These are phyloP conservation scores for Graphilbum fragrans DNA, from an alignment of 2,329 filamentous ascomycete genomes.

Conservation along the genomic window DNA sequence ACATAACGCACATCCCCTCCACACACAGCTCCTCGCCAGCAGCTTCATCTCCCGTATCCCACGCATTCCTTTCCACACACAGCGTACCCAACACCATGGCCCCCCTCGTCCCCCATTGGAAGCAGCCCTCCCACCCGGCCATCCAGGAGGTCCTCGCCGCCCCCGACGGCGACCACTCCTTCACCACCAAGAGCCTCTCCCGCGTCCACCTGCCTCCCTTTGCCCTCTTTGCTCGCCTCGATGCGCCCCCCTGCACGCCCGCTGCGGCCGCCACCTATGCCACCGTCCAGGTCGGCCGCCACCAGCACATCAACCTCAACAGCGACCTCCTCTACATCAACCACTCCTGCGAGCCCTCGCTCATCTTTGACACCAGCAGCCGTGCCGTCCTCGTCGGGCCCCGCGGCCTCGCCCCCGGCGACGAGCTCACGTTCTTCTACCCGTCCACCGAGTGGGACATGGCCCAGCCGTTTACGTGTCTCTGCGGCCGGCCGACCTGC, in stretches of 20 bases:
- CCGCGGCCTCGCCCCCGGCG: slow-evolving; percentile 38
- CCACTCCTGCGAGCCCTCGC: slow-evolving; percentile 53
- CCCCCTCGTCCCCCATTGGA: slow-evolving; percentile 46
- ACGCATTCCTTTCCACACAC: too few species aligned
- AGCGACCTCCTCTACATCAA: slow-evolving; percentile 57
- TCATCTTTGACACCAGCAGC: slow-evolving; percentile 49
- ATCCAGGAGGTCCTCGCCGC: slow-evolving; percentile 42
- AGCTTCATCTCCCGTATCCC: too few species aligned
- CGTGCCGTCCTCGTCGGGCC: slow-evolving; percentile 46
- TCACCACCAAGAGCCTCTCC: slow-evolving; percentile 48
- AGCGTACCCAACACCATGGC: slow-evolving; percentile 19
- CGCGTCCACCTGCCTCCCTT: slow-evolving; percentile 44
- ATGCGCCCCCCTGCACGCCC: slow-evolving; percentile 49
- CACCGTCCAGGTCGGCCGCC: slow-evolving; percentile 46
- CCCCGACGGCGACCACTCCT: slow-evolving; percentile 36
- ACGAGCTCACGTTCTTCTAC: slow-evolving; percentile 62
- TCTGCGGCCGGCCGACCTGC: slow-evolving; percentile 45
- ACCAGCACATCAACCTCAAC: slow-evolving; percentile 50
- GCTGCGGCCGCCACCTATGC: slow-evolving; percentile 47
- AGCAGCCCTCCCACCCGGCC: slow-evolving; percentile 46
- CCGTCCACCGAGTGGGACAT: slow-evolving; percentile 65
- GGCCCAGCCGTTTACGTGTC: slow-evolving; percentile 59
- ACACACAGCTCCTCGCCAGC: too few species aligned
- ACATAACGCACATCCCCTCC: too few species aligned
- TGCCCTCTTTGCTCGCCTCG: slow-evolving; percentile 53